Evolutionary conservation across 345 rosid species (phyloP).

Genomic region (Linum tenue): DNA sequence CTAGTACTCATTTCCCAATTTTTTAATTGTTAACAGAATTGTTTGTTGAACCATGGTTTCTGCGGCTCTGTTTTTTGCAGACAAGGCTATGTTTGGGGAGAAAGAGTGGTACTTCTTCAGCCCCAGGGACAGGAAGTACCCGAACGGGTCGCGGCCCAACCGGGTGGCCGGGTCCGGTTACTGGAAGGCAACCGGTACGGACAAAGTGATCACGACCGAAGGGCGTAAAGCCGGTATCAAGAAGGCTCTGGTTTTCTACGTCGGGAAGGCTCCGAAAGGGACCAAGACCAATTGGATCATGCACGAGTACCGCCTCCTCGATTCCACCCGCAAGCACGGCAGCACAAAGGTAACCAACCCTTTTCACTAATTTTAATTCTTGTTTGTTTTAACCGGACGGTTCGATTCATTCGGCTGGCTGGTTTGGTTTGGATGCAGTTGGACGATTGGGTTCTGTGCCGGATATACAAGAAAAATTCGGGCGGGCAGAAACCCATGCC

Average conservation of each 20-base stretch:
- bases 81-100: conserved; percentile 80
- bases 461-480: conserved; percentile 77
- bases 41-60: too few relatives aligned
- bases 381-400: background rate
- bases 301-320: conserved; percentile 89
- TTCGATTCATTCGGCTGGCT: background rate
- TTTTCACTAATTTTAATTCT: background rate
- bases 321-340: conserved; percentile 42
- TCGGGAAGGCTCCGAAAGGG: conserved; percentile 91
- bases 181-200: conserved; percentile 99
- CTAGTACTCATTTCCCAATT: too few relatives aligned
- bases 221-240: conserved; percentile 85
- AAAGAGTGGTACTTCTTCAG: conserved; percentile 97
- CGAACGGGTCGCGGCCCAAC: conserved; percentile 94
- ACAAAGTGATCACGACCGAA: conserved; percentile 55
- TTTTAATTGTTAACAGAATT: too few relatives aligned
- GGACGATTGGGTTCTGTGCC: conserved; percentile 95
- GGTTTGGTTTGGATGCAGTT: conserved; percentile 28
- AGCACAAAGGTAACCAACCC: conserved; percentile 47
- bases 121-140: conserved; percentile 87
- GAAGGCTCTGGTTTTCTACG: conserved; percentile 82
- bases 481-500: conserved; percentile 43
- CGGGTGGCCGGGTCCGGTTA: conserved; percentile 92
- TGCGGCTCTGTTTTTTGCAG: conserved; percentile 22
- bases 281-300: conserved; percentile 97